Percentiles rank a stretch among this genome's conserved stretches.
These are phyloP conservation scores for Suillus occidentalis DNA, from an alignment of 768 basidiomycete species.

Conservation along the genomic window DNA sequence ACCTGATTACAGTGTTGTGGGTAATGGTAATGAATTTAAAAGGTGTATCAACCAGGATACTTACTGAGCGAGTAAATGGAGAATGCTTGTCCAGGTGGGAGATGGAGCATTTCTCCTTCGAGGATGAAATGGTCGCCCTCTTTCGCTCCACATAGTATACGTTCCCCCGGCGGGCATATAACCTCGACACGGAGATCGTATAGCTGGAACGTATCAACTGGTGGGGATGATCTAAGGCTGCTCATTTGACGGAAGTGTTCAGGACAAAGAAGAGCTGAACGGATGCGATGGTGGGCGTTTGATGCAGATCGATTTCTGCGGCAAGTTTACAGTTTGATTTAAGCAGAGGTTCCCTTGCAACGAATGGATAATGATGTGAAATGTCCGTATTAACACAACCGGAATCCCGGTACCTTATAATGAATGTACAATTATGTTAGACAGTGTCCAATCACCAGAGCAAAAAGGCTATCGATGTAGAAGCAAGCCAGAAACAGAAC, in stretches of 20 bases:
- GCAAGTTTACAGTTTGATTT: background rate
- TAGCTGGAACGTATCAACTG: conserved; percentile 51
- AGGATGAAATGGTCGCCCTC: conserved; percentile 62
- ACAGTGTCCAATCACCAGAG: background rate
- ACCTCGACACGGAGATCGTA: conserved; percentile 68
- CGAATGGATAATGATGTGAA: background rate
- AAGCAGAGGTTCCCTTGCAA: conserved; percentile 6
- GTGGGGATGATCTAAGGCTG: background rate
- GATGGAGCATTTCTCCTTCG: conserved; percentile 61
- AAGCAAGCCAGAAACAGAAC: conserved; percentile 6
- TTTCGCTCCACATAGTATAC: conserved; percentile 64
- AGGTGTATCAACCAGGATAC: conserved; percentile 8
- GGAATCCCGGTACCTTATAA: background rate
- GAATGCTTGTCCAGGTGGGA: conserved; percentile 63
- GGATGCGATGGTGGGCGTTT: background rate
- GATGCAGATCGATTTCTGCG: background rate
- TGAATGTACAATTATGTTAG: background rate
- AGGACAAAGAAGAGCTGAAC: background rate
- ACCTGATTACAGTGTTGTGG: conserved; percentile 32
- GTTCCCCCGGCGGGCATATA: conserved; percentile 54
- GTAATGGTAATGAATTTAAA: background rate
- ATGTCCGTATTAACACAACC: background rate
- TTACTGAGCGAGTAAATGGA: conserved; percentile 67
- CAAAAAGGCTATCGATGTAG: background rate
- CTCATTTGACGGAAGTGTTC: background rate